phyloP scores from a whole-genome alignment of 257 asterid species.

The Osmanthus fragrans region DNA sequence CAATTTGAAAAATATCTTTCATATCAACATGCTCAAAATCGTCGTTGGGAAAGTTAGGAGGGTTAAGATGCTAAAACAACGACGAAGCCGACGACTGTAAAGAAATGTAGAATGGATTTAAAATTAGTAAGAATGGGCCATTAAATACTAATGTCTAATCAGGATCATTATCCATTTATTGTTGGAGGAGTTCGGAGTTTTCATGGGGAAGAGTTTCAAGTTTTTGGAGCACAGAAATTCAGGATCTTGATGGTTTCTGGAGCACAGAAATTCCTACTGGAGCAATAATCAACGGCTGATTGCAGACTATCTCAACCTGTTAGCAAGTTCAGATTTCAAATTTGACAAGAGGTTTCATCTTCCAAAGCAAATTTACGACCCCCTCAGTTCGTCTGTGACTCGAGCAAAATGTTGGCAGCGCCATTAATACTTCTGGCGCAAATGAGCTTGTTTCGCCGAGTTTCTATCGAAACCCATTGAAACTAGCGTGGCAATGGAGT shows the following conservation, averaged over 20 bases:
- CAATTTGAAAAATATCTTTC: no score
- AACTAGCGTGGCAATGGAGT: conserved; percentile 65
- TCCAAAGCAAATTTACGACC: background rate
- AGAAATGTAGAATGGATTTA: no score
- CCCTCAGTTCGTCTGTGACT: conserved; percentile 54
- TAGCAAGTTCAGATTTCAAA: background rate
- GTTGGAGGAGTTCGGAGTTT: no score
- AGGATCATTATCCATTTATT: no score
- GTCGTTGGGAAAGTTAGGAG: no score
- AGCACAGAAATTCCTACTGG: background rate
- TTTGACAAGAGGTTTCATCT: conserved; percentile 1
- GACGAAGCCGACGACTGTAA: no score
- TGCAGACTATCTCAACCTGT: background rate
- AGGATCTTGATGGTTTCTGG: background rate
- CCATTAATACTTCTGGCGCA: conserved; percentile 75
- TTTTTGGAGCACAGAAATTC: no score
- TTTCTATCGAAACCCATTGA: conserved; percentile 91
- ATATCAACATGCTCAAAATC: no score
- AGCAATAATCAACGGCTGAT: background rate
- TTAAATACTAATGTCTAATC: no score
- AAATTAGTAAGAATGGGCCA: no score
- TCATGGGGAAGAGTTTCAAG: no score
- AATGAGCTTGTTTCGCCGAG: conserved; percentile 88
- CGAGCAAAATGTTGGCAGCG: conserved; percentile 91
- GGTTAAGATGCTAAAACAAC: no score